Conservation (phyloP, 768 basidiomycete species). For the Tylopilus rubrobrunneus region DNA sequence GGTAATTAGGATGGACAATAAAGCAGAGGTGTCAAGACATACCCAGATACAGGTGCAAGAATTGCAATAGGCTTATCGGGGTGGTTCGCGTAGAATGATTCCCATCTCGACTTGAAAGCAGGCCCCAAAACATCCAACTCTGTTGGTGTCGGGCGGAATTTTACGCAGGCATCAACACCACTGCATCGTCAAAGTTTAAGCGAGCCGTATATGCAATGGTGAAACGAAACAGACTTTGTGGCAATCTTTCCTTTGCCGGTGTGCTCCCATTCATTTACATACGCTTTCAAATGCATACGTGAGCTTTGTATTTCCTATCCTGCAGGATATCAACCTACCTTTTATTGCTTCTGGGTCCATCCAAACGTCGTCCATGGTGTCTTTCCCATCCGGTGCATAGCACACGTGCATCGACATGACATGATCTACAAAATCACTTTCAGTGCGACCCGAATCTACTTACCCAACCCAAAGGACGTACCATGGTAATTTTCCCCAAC, state of each 20-base stretch:
- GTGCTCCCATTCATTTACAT: background rate
- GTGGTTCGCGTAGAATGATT: constrained; percentile 42
- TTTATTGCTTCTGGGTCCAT: constrained; percentile 32
- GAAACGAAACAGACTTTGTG: background rate
- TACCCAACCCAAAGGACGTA: constrained; percentile 13
- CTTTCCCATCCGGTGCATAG: constrained; percentile 40
- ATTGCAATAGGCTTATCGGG: constrained; percentile 57
- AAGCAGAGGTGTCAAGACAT: background rate
- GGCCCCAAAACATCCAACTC: constrained; percentile 33
- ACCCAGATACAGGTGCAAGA: constrained; percentile 41
- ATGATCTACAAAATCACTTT: constrained; percentile 25
- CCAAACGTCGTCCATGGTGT: constrained; percentile 47
- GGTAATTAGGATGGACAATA: background rate
- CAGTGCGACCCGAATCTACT: no score
- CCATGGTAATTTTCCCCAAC: constrained; percentile 61
- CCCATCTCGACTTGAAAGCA: constrained; percentile 37
- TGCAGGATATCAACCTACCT: background rate
- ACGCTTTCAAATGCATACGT: background rate
- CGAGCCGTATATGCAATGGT: background rate
- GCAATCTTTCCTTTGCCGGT: no score
- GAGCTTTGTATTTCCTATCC: background rate
- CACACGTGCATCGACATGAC: constrained; percentile 26
- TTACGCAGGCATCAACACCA: constrained; percentile 43
- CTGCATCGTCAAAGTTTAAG: background rate
- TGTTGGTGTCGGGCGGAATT: constrained; percentile 45